A percentile compares a stretch with the other conserved stretches of the same genome.
Evolutionary conservation across 768 basidiomycete genomes (phyloP).

Genomic region (Boletus sp.): DNA sequence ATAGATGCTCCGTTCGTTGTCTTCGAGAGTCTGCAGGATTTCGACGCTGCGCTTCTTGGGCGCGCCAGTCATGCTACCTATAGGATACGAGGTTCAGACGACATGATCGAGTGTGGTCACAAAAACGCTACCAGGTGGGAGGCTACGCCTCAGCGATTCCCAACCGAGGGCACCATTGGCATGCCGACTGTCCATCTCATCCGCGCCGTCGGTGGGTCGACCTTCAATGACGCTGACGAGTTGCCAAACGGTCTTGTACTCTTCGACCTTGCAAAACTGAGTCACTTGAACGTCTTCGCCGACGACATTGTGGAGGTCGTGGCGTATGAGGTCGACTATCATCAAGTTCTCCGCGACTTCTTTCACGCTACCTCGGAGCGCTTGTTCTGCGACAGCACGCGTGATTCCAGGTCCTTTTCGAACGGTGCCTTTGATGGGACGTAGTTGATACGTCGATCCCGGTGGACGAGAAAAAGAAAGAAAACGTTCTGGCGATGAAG

Average conservation of each 20-base stretch:
- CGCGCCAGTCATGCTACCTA: constrained; percentile 97
- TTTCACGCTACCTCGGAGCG: constrained; percentile 67
- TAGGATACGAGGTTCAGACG: not conserved
- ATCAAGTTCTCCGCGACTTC: constrained; percentile 97
- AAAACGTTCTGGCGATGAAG: constrained; percentile 92
- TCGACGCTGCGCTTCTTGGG: constrained; percentile 94
- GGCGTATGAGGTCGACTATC: constrained; percentile 96
- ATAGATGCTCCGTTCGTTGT: constrained; percentile 71
- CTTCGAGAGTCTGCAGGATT: constrained; percentile 80
- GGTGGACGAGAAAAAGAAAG: constrained; percentile 75
- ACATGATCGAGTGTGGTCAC: not conserved
- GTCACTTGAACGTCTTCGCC: constrained; percentile 80
- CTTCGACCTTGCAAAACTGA: constrained; percentile 85
- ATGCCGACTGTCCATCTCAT: constrained; percentile 36
- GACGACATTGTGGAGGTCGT: constrained; percentile 84
- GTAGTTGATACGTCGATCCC: constrained; percentile 67
- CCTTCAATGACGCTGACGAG: constrained; percentile 94
- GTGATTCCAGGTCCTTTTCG: constrained; percentile 66
- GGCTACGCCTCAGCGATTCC: constrained; percentile 72
- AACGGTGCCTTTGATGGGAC: constrained; percentile 93
- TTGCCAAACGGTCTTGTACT: constrained; percentile 94
- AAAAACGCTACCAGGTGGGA: constrained; percentile 72
- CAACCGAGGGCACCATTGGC: constrained; percentile 58
- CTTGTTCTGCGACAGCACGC: constrained; percentile 62
- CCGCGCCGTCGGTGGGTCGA: constrained; percentile 36